Percentiles rank a stretch among this genome's conserved stretches.
phyloP scores from a whole-genome alignment of 1,284 basidiomycete genomes.

The Naganishia liquefaciens region DNA sequence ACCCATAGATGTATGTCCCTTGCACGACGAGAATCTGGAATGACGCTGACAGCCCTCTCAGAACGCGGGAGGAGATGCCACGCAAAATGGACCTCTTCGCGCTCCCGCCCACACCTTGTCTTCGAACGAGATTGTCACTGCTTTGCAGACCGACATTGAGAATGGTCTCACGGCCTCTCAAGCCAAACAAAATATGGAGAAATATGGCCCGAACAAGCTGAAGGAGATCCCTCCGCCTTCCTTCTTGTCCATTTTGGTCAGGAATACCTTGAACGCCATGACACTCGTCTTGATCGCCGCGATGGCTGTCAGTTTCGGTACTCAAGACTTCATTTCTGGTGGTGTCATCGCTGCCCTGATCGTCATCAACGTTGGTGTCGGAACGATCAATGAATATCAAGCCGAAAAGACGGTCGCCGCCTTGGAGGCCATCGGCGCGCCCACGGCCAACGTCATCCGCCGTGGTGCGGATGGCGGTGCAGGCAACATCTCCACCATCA shows the following conservation, averaged over 20 bases:
- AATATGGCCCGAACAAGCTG: slow-evolving; percentile 54
- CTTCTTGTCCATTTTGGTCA: slow-evolving; percentile 24
- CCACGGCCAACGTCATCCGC: slow-evolving; percentile 64
- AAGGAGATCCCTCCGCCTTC: slow-evolving; percentile 50
- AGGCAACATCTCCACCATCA: slow-evolving; percentile 58
- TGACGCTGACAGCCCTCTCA: background rate
- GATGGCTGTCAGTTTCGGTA: slow-evolving; percentile 65
- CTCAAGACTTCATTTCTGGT: slow-evolving; percentile 65
- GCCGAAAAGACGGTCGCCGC: slow-evolving; percentile 56
- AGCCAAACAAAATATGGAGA: background rate
- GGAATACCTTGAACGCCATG: slow-evolving; percentile 59
- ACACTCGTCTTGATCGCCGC: slow-evolving; percentile 74
- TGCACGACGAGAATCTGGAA: background rate
- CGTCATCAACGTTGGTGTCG: slow-evolving; percentile 58
- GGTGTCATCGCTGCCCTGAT: slow-evolving; percentile 67
- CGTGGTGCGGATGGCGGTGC: slow-evolving; percentile 34
- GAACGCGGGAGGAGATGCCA: background rate
- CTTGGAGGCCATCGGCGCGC: slow-evolving; percentile 57
- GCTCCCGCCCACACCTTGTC: slow-evolving; percentile 28
- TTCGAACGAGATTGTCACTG: slow-evolving; percentile 14
- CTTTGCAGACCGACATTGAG: slow-evolving; percentile 22
- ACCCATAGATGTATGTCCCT: background rate
- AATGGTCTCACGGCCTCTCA: slow-evolving; percentile 25
- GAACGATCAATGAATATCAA: slow-evolving; percentile 53
- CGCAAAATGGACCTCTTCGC: slow-evolving; percentile 13